phyloP scores from a whole-genome alignment of 2,329 filamentous ascomycete genomes.

The Calonectria naviculata region DNA sequence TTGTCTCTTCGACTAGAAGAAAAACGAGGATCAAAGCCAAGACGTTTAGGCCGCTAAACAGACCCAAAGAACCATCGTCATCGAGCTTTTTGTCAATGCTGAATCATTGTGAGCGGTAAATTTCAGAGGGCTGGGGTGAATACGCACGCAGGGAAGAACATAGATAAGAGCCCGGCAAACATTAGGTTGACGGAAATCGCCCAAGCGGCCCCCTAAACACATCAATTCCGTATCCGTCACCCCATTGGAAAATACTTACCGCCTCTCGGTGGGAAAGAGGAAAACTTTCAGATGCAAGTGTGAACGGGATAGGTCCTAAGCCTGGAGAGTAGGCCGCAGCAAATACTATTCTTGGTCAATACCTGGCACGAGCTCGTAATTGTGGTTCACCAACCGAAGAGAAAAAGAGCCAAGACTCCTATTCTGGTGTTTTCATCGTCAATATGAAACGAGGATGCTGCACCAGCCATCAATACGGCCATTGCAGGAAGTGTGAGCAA shows the following conservation, averaged over 20 bases:
- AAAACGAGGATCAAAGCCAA: constrained; percentile 58
- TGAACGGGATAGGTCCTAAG: constrained; percentile 59
- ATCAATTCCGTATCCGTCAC: constrained; percentile 17
- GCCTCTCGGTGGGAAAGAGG: constrained; percentile 61
- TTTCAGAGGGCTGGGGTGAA: no score
- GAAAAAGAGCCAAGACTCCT: constrained; percentile 49
- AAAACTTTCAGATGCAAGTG: constrained; percentile 60
- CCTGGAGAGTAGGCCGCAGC: constrained; percentile 53
- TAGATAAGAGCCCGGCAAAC: constrained; percentile 57
- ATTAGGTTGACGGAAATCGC: constrained; percentile 58
- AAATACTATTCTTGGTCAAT: constrained; percentile 44
- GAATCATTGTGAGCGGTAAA: background rate
- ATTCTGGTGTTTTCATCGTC: constrained; percentile 24
- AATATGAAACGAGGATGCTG: constrained; percentile 48
- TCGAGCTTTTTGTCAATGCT: constrained; percentile 33
- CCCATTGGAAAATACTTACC: constrained; percentile 22
- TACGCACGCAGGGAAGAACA: constrained; percentile 50
- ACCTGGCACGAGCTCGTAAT: background rate
- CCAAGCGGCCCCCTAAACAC: constrained; percentile 52
- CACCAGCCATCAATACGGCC: constrained; percentile 53
- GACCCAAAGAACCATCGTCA: constrained; percentile 51
- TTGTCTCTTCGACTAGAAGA: constrained; percentile 56
- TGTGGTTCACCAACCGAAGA: constrained; percentile 40
- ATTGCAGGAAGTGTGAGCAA: constrained; percentile 54
- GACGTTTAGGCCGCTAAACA: constrained; percentile 60